Evolutionary conservation across 2,329 filamentous ascomycete genomes (phyloP), one percentile per base, ranked within the genome.

Genomic region (Ophiostoma novo-ulmi): DNA sequence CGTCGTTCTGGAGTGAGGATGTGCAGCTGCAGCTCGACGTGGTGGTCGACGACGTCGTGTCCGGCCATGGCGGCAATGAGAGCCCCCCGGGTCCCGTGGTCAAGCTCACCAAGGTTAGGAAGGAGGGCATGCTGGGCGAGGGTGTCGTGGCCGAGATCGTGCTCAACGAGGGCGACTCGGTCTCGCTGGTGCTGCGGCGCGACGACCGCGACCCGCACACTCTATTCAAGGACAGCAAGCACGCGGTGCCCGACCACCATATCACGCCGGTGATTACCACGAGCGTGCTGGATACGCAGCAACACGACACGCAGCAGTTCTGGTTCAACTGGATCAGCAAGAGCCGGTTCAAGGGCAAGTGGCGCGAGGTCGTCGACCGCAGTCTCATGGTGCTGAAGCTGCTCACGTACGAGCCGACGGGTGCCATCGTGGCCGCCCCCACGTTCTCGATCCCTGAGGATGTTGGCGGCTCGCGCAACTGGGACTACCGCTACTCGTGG

Each of bases 401-500:
- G 79, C 82, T 93, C 75, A 93, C 90, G 0, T 93, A 89, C 75
- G 91, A 93, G 76, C 91, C 90, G 0, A 93, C 90, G 0, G 91
- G 91, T 1, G 91, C 91, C 10, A 93, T 93, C 68, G 84, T 93
- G 44, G 91, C 91, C 0, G 85, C 91, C 1, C 90, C 91, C 0
- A 93, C 90, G 0, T 94, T 93, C 75, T 92, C 90, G 0, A 84
- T 93, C 1, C 91, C 91, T 0, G 91, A 93, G 77, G 88, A 89
- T 68, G 85, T 92, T 55, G 90, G 90, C 22, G 90, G 90, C 17
- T 80, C 81, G 13, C 78, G 83, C 81, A 89, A 89, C 76, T 89
- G 87, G 89, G 89, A 91, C 77, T 91, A 91, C 76, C 85, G 89
- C n/a, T 94, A 87, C 78, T 91, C 85, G 11, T 94, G 91, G 91